These are phyloP conservation scores for Aspergillus tamarii DNA, from an alignment of 2,329 filamentous ascomycete species.

Conservation along the genomic window DNA sequence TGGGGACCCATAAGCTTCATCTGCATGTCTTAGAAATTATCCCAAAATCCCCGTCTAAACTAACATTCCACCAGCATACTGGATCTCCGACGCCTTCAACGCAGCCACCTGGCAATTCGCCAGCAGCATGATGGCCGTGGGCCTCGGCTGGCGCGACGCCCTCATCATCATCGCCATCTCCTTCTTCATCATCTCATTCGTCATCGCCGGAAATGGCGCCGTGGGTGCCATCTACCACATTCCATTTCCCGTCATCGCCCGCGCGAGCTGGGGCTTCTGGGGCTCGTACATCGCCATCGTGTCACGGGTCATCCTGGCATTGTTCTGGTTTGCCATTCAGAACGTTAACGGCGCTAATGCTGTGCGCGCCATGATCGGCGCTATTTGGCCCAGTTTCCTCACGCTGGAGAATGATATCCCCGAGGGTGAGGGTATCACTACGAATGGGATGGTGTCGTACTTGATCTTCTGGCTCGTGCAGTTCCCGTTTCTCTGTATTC, in stretches of 20 bases:
- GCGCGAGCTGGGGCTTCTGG: conserved; percentile 62
- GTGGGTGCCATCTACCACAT: conserved; percentile 56
- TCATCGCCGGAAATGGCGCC: conserved; percentile 65
- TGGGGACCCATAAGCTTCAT: conserved; percentile 52
- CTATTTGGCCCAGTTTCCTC: conserved; percentile 53
- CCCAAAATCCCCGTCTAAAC: background rate
- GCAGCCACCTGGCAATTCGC: conserved; percentile 60
- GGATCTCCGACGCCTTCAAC: conserved; percentile 57
- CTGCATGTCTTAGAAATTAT: conserved; percentile 18
- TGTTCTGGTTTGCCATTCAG: conserved; percentile 69
- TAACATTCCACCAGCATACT: conserved; percentile 44
- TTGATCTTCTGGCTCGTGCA: conserved; percentile 51
- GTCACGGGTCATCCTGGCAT: conserved; percentile 56
- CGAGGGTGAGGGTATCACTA: conserved; percentile 48
- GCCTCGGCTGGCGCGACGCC: conserved; percentile 58
- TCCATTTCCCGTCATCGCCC: conserved; percentile 60
- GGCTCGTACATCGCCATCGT: conserved; percentile 59
- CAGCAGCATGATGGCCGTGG: conserved; percentile 53
- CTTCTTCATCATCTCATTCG: conserved; percentile 58
- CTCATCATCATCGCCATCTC: conserved; percentile 53
- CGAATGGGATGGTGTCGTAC: conserved; percentile 49
- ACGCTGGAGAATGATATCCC: conserved; percentile 44
- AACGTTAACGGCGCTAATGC: conserved; percentile 64
- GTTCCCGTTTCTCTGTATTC: conserved; percentile 49
- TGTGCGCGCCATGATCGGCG: conserved; percentile 55